Conservation (phyloP, 331 rosid genomes). For the Prunus yedoensis region DNA sequence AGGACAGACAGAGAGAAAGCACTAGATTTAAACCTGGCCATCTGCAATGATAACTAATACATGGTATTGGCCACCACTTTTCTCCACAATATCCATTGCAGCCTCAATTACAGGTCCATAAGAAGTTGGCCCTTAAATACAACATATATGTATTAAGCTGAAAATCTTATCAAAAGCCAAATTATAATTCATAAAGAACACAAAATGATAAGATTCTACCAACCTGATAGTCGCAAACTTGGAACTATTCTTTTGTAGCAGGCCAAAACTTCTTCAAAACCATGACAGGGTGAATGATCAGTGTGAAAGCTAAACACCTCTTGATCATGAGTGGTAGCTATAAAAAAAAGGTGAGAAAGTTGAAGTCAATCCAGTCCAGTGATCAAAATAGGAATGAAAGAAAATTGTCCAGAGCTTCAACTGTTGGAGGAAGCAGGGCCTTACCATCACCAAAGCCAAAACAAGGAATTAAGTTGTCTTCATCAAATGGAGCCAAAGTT, state of each 20-base stretch:
- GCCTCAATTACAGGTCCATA: conserved; percentile 79
- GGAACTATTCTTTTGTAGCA: conserved; percentile 80
- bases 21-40: conserved; percentile 61
- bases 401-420: conserved; percentile 5
- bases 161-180: neutral
- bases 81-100: conserved; percentile 89
- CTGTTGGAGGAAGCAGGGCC: conserved; percentile 6
- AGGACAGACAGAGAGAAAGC: neutral
- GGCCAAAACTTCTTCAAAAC: conserved; percentile 78
- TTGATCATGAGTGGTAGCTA: conserved; percentile 81
- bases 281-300: conserved; percentile 81
- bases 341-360: neutral
- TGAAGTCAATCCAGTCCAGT: conserved; percentile 4
- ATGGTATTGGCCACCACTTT: conserved; percentile 78
- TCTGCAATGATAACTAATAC: conserved; percentile 81
- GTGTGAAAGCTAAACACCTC: conserved; percentile 83
- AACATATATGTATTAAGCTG: conserved; percentile 25
- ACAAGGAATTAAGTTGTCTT: conserved; percentile 91
- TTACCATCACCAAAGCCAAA: conserved; percentile 95
- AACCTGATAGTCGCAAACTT: conserved; percentile 69
- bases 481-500: conserved; percentile 89
- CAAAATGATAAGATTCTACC: neutral
- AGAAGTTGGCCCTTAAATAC: conserved; percentile 81
- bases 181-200: neutral
- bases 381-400: conserved; percentile 1